Evolutionary conservation across 2,329 filamentous ascomycete species (phyloP).

Genomic region (Fusarium nematophilum): DNA sequence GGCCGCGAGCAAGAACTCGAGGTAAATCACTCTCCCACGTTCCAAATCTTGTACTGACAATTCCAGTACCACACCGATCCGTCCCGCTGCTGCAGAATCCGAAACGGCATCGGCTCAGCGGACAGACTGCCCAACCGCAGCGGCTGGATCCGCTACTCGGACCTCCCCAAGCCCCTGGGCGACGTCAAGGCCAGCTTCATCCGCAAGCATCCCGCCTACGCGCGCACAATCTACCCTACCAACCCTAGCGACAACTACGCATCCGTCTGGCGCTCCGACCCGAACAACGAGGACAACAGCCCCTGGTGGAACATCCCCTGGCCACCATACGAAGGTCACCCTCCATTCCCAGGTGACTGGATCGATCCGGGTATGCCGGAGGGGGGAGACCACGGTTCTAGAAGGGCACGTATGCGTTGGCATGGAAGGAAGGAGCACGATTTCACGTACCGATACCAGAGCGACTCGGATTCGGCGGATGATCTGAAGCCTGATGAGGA

Average conservation of each 20-base stretch:
- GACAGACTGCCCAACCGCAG: constrained; percentile 47
- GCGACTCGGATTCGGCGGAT: constrained; percentile 37
- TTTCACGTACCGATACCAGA: constrained; percentile 30
- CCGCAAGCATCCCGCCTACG: constrained; percentile 40
- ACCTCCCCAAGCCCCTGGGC: constrained; percentile 29
- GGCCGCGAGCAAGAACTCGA: constrained; percentile 34
- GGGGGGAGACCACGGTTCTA: not conserved
- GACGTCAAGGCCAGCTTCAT: constrained; percentile 42
- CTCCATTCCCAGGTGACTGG: constrained; percentile 41
- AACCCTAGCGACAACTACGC: constrained; percentile 21
- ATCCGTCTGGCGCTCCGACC: constrained; percentile 46
- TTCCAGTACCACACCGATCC: constrained; percentile 35
- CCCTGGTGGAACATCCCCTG: constrained; percentile 43
- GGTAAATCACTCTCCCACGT: constrained; percentile 7
- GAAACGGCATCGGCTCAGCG: constrained; percentile 32
- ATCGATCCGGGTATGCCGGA: constrained; percentile 16
- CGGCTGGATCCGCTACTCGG: constrained; percentile 44
- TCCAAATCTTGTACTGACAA: constrained; percentile 1
- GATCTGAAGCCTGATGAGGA: constrained; percentile 32
- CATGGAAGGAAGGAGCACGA: constrained; percentile 20
- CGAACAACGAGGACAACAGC: constrained; percentile 46
- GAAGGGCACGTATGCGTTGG: constrained; percentile 1
- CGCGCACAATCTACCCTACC: constrained; percentile 46
- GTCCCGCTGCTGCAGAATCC: constrained; percentile 43
- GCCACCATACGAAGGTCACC: constrained; percentile 39